Conservation (phyloP, 306 rosid species). For the Hylodesmum podocarpum region DNA sequence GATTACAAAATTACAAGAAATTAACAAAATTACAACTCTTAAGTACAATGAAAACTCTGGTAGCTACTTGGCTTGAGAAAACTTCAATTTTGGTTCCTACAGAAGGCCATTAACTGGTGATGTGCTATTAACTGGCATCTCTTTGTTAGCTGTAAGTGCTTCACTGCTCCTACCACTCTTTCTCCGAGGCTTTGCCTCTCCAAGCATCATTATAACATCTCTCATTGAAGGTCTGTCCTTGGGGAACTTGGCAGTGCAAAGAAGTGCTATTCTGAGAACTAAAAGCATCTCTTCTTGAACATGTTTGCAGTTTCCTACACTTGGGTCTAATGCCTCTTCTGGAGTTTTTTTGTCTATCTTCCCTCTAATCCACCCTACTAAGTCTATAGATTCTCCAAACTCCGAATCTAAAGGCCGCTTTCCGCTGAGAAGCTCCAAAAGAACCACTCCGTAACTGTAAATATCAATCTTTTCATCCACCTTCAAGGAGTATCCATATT, state of each 20-base stretch:
- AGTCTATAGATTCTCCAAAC: constrained; percentile 78
- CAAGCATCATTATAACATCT: constrained; percentile 90
- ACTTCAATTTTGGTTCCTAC: constrained; percentile 36
- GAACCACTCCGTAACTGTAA: constrained; percentile 87
- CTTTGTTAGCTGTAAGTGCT: constrained; percentile 48
- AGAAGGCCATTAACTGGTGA: constrained; percentile 72
- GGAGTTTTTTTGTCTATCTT: constrained; percentile 58
- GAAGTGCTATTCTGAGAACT: constrained; percentile 86
- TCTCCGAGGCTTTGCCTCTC: constrained; percentile 91
- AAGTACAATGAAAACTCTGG: constrained; percentile 41
- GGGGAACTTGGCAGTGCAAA: constrained; percentile 88
- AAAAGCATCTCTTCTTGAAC: constrained; percentile 95
- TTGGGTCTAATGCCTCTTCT: constrained; percentile 79
- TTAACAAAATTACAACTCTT: constrained; percentile 39
- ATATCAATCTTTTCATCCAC: constrained; percentile 89
- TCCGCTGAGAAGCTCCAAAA: constrained; percentile 86
- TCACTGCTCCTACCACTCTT: constrained; percentile 61
- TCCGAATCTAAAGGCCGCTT: constrained; percentile 69
- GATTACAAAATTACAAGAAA: constrained; percentile 44
- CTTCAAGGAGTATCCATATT: constrained; percentile 90
- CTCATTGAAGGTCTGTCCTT: constrained; percentile 97
- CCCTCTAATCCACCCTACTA: constrained; percentile 82
- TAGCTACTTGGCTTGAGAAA: constrained; percentile 6
- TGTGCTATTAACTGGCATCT: constrained; percentile 53
- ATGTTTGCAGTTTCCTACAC: constrained; percentile 79